Evolutionary conservation across 768 basidiomycete genomes (phyloP).

Genomic region (Trametes cubensis): DNA sequence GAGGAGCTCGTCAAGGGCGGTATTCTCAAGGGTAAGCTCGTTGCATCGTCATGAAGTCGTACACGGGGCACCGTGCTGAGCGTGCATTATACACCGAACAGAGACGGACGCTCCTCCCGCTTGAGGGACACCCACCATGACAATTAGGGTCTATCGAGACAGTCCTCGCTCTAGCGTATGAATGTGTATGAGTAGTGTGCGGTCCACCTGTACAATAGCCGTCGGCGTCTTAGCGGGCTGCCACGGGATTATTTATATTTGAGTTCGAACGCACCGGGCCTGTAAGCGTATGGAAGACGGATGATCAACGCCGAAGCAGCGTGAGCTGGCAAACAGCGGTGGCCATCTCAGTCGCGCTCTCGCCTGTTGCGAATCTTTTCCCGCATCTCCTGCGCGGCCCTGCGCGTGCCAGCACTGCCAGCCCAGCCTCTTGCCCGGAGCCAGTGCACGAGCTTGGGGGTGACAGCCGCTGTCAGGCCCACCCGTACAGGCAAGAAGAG

Average conservation of each 20-base stretch:
- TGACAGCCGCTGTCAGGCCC: slow-evolving; percentile 84
- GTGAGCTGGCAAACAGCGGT: background rate
- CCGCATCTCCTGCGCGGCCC: slow-evolving; percentile 54
- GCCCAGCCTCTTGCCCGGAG: slow-evolving; percentile 82
- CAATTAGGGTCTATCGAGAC: slow-evolving; percentile 2
- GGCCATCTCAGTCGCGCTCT: slow-evolving; percentile 42
- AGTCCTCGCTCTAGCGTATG: slow-evolving; percentile 11
- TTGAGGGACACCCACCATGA: slow-evolving; percentile 8
- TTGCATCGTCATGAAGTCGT: slow-evolving; percentile 10
- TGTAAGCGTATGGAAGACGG: background rate
- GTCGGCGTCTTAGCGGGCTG: background rate
- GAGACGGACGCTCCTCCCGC: slow-evolving; percentile 24
- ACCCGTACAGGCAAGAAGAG: slow-evolving; percentile 86
- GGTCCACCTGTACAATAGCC: slow-evolving; percentile 9
- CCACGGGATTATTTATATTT: background rate
- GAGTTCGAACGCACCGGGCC: slow-evolving; percentile 1
- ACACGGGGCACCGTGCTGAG: background rate
- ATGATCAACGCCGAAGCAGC: background rate
- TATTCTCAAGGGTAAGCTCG: slow-evolving; percentile 51
- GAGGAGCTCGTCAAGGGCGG: slow-evolving; percentile 68
- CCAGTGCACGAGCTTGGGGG: slow-evolving; percentile 87
- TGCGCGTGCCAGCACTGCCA: slow-evolving; percentile 65
- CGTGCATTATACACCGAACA: background rate
- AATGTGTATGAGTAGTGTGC: slow-evolving; percentile 17
- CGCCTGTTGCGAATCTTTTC: slow-evolving; percentile 38